phyloP scores from a whole-genome alignment of 2,329 filamentous ascomycete species.

The Alternaria sp. region DNA sequence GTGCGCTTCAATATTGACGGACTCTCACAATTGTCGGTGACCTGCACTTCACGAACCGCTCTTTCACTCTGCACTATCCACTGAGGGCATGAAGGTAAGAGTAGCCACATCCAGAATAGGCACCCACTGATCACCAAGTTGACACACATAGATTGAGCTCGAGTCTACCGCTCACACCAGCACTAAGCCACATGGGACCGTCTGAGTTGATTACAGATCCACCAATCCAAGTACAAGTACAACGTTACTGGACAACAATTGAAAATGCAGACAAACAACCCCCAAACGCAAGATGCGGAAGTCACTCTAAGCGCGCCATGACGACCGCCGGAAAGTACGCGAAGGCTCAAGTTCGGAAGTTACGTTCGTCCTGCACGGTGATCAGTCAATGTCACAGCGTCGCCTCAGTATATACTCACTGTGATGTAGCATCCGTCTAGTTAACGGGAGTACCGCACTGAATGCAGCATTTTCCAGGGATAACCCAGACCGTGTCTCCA shows the following conservation, averaged over 20 bases:
- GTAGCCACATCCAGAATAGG: background rate
- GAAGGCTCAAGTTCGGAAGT: conserved; percentile 10
- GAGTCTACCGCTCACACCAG: background rate
- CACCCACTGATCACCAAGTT: background rate
- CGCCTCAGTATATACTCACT: background rate
- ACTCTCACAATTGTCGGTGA: background rate
- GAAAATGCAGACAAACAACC: conserved; percentile 28
- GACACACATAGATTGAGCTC: background rate
- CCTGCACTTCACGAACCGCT: background rate
- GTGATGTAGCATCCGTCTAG: conserved; percentile 20
- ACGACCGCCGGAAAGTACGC: conserved; percentile 11
- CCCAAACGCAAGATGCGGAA: conserved; percentile 24
- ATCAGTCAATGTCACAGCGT: conserved; percentile 3
- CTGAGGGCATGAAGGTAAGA: background rate
- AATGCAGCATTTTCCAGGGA: conserved; percentile 49
- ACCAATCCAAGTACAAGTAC: conserved; percentile 5
- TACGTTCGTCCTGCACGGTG: background rate
- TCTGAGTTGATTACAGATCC: background rate
- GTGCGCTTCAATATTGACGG: background rate
- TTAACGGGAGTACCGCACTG: conserved; percentile 51
- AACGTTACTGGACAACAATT: conserved; percentile 14
- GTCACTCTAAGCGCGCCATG: conserved; percentile 8
- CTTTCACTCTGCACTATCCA: background rate
- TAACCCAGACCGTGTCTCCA: conserved; percentile 51
- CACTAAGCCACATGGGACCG: background rate